phyloP scores from a whole-genome alignment of 352 stramenopile species.

The Phytophthora aleatoria region DNA sequence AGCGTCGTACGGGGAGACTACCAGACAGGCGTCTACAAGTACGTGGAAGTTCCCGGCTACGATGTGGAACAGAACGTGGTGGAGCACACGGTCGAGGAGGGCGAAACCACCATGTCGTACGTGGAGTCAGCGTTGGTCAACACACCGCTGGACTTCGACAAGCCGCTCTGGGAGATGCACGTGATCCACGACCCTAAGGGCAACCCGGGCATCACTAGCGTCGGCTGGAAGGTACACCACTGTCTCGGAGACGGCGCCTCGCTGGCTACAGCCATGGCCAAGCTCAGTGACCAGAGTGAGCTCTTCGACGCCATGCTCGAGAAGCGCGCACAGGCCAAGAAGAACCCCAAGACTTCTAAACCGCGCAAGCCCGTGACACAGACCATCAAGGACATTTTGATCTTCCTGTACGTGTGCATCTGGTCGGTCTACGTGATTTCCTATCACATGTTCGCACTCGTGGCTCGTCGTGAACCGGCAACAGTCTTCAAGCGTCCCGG shows the following conservation, averaged over 20 bases:
- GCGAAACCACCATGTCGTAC: conserved; percentile 64
- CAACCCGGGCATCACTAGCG: conserved; percentile 40
- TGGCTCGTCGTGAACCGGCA: conserved; percentile 54
- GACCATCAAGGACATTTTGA: conserved; percentile 29
- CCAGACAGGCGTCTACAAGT: conserved; percentile 50
- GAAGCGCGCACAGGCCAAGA: conserved; percentile 43
- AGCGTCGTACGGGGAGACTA: conserved; percentile 57
- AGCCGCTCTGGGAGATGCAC: conserved; percentile 80
- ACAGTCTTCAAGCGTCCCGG: conserved; percentile 74
- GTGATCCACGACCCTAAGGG: conserved; percentile 51
- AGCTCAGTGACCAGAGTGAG: conserved; percentile 73
- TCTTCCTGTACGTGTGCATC: conserved; percentile 40
- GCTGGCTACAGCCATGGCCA: conserved; percentile 61
- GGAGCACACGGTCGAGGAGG: conserved; percentile 54
- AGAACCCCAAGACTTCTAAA: conserved; percentile 42
- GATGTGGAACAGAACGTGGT: conserved; percentile 59
- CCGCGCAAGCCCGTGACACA: conserved; percentile 29
- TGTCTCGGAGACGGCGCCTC: conserved; percentile 80
- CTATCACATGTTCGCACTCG: conserved; percentile 52
- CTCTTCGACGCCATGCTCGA: conserved; percentile 68
- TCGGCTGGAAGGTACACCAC: conserved; percentile 80
- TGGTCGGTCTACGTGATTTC: conserved; percentile 71
- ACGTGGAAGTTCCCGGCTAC: conserved; percentile 63
- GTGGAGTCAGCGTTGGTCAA: conserved; percentile 74
- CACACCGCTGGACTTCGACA: conserved; percentile 62